These are phyloP conservation scores for Candida vaughaniae DNA, from an alignment of 805 yeast species.

Conservation along the genomic window DNA sequence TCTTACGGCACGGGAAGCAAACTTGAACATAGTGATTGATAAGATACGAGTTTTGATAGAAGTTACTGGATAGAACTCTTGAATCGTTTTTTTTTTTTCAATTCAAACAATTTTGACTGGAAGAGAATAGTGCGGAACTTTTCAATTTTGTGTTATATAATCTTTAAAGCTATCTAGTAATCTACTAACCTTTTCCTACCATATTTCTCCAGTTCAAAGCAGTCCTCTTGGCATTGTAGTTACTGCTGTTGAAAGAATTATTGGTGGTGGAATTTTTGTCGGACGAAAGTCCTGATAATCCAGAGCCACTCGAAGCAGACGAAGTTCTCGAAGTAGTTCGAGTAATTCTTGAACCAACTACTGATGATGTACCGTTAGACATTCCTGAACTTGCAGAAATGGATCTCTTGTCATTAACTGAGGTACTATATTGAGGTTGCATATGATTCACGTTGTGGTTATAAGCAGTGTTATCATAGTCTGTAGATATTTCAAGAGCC, in stretches of 20 bases:
- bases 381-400: slow-evolving; percentile 14
- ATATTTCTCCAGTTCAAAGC: slow-evolving; percentile 39
- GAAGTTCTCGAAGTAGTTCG: slow-evolving; percentile 23
- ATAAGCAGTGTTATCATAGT: slow-evolving; percentile 27
- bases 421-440: slow-evolving; percentile 10
- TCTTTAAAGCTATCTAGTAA: too few species aligned
- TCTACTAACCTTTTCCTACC: slow-evolving; percentile 11
- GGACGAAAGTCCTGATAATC: slow-evolving; percentile 27
- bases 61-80: not conserved
- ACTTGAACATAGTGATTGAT: slow-evolving; percentile 55
- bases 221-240: slow-evolving; percentile 23
- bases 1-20: slow-evolving; percentile 44
- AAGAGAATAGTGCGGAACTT: slow-evolving; percentile 5
- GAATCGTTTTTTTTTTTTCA: slow-evolving; percentile 7
- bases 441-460: slow-evolving; percentile 20
- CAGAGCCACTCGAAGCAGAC: slow-evolving; percentile 25
- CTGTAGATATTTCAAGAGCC: slow-evolving; percentile 35
- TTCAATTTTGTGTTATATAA: too few species aligned
- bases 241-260: slow-evolving; percentile 5
- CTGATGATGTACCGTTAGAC: slow-evolving; percentile 14
- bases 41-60: not conserved
- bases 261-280: slow-evolving; percentile 12
- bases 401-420: slow-evolving; percentile 20
- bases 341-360: slow-evolving; percentile 20
- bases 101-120: slow-evolving; percentile 9